phyloP scores from a whole-genome alignment of 75 land plant genomes.

The Chamaecyparis obtusa region DNA sequence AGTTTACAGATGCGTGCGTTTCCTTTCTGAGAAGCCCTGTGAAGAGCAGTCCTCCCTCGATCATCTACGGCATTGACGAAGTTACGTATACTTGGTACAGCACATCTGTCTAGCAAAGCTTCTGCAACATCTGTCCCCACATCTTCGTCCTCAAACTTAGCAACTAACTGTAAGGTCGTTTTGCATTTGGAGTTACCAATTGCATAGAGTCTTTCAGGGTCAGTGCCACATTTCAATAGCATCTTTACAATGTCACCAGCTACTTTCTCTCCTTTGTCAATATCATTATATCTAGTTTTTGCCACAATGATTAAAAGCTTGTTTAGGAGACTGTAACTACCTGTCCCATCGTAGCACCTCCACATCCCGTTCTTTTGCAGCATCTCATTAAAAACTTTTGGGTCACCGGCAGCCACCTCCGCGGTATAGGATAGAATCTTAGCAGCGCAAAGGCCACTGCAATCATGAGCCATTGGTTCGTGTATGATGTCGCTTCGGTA shows the following conservation, averaged over 20 bases:
- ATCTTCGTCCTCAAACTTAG: not conserved
- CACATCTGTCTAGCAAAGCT: not conserved
- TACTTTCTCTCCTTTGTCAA: not conserved
- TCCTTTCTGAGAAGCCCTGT: not conserved
- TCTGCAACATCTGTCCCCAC: not conserved
- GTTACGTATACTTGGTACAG: no score
- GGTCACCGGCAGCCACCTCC: not conserved
- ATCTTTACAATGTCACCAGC: not conserved
- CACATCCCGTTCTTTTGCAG: no score
- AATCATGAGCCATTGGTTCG: not conserved
- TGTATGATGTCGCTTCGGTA: not conserved
- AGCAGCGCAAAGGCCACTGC: no score
- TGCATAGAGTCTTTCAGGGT: not conserved
- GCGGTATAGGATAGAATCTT: not conserved
- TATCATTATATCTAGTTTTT: no score
- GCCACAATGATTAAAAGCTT: not conserved
- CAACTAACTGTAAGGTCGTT: not conserved
- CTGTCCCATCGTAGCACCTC: no score
- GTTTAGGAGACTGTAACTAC: not conserved
- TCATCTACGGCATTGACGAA: not conserved
- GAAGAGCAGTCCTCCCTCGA: no score
- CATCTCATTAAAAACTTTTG: not conserved
- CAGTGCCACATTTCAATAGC: not conserved
- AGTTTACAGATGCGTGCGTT: not conserved
- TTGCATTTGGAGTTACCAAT: no score